Conservation (phyloP, 176 grass and related monocot genomes). For the Oryza glaberrima region DNA sequence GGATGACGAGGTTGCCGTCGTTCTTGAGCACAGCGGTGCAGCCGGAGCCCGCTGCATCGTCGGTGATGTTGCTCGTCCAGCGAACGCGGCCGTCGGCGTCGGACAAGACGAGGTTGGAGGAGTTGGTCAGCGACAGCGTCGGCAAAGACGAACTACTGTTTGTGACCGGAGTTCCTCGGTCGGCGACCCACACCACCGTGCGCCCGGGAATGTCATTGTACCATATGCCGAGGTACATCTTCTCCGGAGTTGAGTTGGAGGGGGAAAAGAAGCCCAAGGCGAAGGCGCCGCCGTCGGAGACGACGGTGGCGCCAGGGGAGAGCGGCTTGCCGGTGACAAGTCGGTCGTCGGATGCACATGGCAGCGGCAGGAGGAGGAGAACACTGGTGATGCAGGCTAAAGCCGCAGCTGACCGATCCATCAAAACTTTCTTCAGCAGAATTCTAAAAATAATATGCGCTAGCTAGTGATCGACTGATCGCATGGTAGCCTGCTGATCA, state of each 20-base stretch:
- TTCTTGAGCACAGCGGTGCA: constrained; percentile 1
- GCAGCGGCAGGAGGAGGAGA: not conserved
- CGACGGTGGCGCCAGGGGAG: not conserved
- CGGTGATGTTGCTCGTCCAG: constrained; percentile 23
- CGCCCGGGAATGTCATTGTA: not conserved
- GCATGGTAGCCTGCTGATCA: too few relatives aligned
- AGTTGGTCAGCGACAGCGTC: not conserved
- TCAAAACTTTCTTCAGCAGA: not conserved
- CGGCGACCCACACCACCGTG: constrained; percentile 37
- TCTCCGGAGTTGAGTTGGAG: not conserved
- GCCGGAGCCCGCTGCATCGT: too few relatives aligned
- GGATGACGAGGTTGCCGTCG: not conserved
- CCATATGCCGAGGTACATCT: constrained; percentile 33
- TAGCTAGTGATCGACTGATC: too few relatives aligned
- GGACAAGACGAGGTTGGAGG: constrained; percentile 20
- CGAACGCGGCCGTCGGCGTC: constrained; percentile 14
- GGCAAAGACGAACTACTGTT: not conserved
- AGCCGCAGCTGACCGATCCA: not conserved
- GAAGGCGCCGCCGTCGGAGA: constrained; percentile 28
- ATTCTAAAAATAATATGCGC: too few relatives aligned
- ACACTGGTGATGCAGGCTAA: not conserved
- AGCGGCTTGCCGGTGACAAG: constrained; percentile 1
- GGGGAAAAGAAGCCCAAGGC: constrained; percentile 36
- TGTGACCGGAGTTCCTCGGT: not conserved
- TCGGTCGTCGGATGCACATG: not conserved